Percentiles rank a stretch among this genome's conserved stretches.
phyloP scores from a whole-genome alignment of 2,329 filamentous ascomycete genomes.

The Alternaria tenuissima region DNA sequence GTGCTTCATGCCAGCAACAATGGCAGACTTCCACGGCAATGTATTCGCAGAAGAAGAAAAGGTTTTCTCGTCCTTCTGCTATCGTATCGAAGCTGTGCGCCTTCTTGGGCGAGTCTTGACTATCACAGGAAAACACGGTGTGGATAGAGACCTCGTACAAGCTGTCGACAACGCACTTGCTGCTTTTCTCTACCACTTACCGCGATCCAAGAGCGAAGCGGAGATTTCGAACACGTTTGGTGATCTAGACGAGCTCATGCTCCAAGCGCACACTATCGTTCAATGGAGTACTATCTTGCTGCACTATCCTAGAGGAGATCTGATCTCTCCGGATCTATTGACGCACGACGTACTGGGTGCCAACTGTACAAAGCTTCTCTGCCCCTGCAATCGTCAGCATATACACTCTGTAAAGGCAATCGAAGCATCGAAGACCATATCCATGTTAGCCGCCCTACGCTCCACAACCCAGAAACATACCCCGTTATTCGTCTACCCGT shows the following conservation, averaged over 20 bases:
- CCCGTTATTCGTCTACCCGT: constrained; percentile 31
- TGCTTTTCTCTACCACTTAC: constrained; percentile 81
- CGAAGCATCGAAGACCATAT: constrained; percentile 76
- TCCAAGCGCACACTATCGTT: constrained; percentile 82
- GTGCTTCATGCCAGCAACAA: constrained; percentile 50
- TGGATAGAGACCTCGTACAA: constrained; percentile 54
- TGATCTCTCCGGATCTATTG: constrained; percentile 14
- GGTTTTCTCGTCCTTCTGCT: constrained; percentile 81
- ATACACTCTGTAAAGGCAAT: constrained; percentile 78
- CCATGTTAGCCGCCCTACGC: constrained; percentile 72
- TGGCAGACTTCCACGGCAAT: constrained; percentile 77
- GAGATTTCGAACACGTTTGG: constrained; percentile 73
- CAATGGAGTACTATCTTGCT: constrained; percentile 36
- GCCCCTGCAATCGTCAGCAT: constrained; percentile 24
- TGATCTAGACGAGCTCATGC: constrained; percentile 82
- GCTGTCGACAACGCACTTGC: constrained; percentile 65
- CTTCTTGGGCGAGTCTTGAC: constrained; percentile 77
- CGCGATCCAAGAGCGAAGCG: constrained; percentile 66
- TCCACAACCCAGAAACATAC: constrained; percentile 71
- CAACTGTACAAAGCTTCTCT: constrained; percentile 20
- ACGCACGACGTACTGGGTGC: constrained; percentile 20
- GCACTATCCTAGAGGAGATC: constrained; percentile 27
- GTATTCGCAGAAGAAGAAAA: constrained; percentile 73
- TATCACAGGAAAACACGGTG: constrained; percentile 34
- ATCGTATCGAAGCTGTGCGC: constrained; percentile 78